Base-by-base conservation (phyloP, 257 asterid species). In the Henckelia pumila region DNA sequence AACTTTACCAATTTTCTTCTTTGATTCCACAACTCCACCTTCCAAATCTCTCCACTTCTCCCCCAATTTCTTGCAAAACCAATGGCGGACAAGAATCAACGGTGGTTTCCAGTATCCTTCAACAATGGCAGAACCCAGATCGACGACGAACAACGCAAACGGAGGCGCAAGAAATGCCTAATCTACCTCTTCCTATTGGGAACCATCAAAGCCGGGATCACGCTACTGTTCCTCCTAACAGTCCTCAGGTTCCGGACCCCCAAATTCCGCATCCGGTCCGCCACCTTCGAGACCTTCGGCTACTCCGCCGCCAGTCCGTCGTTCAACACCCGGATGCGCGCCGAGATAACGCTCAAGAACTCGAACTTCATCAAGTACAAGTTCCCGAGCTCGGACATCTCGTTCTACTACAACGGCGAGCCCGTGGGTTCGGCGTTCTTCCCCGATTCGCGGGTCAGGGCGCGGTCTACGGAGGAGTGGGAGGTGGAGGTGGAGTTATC, bases 191-290 rank as follows among this genome's bases (percentile, higher is more conserved):
- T 62, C 64, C 61, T 70, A 32, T 76, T 79, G 40, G 35, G 20
- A 17, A 61, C 71, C 24, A 67, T 76, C 52, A 79, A 78, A 65
- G 71, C 75, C 44, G 73, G 29, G 2, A 23, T 78, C 13, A 73
- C 74, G 19, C 64, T 81, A n/a, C 52, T 73, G 19, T 73, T 71
- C 64, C 40, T 72, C 14, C 61, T 78, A 7, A 76, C 75, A 75
- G 2, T 79, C 19, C 55, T 82, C 81, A 74, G 61, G 29, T 9
- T 63, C 69, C 56, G 71, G 11, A 53, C 74, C 20, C 87, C 87
- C n/a, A 74, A 72, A 4, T 79, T 77, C 66, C 75, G 75, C 25
- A 32, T 82, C 4, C 67, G 5, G 35, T 60, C 79, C 20, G 73
- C 60, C 56, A 20, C 21, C 13, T 67, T 78, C 49, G 69, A 61